Percentiles rank a stretch among this genome's conserved stretches.
phyloP scores from a whole-genome alignment of 2,329 filamentous ascomycete genomes.

The Nannizziopsis barbatae region DNA sequence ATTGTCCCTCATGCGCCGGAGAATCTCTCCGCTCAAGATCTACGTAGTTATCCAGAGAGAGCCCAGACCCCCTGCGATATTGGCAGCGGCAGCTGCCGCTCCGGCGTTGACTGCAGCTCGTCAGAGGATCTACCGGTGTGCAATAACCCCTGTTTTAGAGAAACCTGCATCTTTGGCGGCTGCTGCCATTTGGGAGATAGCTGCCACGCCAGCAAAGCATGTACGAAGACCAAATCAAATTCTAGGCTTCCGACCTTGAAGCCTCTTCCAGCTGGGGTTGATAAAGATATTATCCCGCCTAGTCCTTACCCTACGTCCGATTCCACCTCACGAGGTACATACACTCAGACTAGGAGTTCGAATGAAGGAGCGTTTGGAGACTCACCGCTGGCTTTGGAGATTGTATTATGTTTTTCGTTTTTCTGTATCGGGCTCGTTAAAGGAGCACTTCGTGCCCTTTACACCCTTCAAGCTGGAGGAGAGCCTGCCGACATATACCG shows the following conservation, averaged over 20 bases:
- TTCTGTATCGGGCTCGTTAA: too few relatives aligned
- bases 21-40: conserved; percentile 6
- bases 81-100: conserved; percentile 6
- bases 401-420: too few relatives aligned
- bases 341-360: too few relatives aligned
- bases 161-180: conserved; percentile 3
- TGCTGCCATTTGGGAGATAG: conserved; percentile 6
- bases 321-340: too few relatives aligned
- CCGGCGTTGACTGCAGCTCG: background rate
- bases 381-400: too few relatives aligned
- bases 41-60: conserved; percentile 1
- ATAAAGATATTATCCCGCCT: too few relatives aligned
- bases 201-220: background rate
- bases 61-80: conserved; percentile 3
- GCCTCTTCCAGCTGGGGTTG: background rate
- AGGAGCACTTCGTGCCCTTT: too few relatives aligned
- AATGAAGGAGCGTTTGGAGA: too few relatives aligned
- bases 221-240: background rate
- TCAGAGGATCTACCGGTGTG: conserved; percentile 2
- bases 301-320: too few relatives aligned
- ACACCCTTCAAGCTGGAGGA: too few relatives aligned
- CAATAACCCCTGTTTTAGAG: conserved; percentile 1
- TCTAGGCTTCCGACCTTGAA: background rate
- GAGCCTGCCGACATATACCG: too few relatives aligned
- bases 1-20: conserved; percentile 3